Evolutionary conservation across 2,329 filamentous ascomycete species (phyloP), one percentile per base, ranked within the genome.

Genomic region (Colletotrichum sp.): DNA sequence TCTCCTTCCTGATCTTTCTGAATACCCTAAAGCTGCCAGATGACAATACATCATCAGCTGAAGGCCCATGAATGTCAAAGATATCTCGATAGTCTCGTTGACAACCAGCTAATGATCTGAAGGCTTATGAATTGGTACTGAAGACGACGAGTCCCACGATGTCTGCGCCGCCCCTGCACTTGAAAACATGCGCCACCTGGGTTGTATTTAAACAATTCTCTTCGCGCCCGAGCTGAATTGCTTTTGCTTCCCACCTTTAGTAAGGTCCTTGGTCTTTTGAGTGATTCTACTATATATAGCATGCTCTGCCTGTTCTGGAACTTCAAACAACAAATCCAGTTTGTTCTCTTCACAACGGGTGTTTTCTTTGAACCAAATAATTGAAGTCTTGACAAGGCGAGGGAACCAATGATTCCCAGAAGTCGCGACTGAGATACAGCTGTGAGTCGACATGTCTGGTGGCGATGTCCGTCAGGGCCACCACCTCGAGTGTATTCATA

Each of bases 291-390:
- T 21, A 48, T 21, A 7, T 21, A 1, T 12, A 5, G 10, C 43
- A 48, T 21, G 43, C 6, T 21, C 5, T 21, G 43, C 10, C n/a
- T 48, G 10, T 7, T 21, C 43, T 21, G 43, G 3, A 48, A 9
- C 10, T 21, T 13, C 43, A 21, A 21, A 48, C 43, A 43, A 10
- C 38, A 3, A 43, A n/a, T 43, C 16, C 18, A 10, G 18, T 5
- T 43, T n/a, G 4, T 43, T 8, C 8, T 43, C 16, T 6, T 38
- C 34, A 38, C 34, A 38, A 18, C 34, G 34, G 7, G 0, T 38
- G 4, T 38, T 43, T 0, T 0, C 0, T n/a, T n/a, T 48, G n/a
- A 13, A 48, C 9, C n/a, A 48, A 21, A 48, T 3, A 13, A 1
- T 9, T 3, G 0, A 21, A 12, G 18, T 21, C 9, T 48, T 21